Evolutionary conservation across 2,329 filamentous ascomycete genomes (phyloP).

Genomic region (Aureobasidium sp.): DNA sequence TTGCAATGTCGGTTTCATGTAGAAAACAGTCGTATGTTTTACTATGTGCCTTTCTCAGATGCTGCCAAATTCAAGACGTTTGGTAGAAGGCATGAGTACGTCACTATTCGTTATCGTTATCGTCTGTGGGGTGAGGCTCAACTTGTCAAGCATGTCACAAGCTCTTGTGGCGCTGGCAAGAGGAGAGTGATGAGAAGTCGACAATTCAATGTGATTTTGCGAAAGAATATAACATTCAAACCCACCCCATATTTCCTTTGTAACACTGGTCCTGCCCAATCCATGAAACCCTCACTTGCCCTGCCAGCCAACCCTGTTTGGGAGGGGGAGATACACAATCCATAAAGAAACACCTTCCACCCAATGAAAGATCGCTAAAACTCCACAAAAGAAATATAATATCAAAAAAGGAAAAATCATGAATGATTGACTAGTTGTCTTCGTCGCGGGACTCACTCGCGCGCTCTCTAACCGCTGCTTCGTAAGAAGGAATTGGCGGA

Average conservation of each 20-base stretch:
- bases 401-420: not conserved
- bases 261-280: not conserved
- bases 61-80: not conserved
- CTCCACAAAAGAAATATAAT: not conserved
- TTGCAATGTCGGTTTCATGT: not conserved
- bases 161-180: not conserved
- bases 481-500: conserved; percentile 76
- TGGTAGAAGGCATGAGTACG: not conserved
- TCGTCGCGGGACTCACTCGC: not conserved
- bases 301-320: not conserved
- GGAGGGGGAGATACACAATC: not conserved
- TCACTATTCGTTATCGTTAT: conserved; percentile 1
- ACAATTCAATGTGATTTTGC: not conserved
- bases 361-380: conserved; percentile 6
- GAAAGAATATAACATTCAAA: not conserved
- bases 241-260: not conserved
- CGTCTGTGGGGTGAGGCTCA: not conserved
- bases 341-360: not conserved
- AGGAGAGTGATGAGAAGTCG: not conserved
- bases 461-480: conserved; percentile 52
- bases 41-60: not conserved
- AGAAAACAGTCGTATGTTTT: not conserved
- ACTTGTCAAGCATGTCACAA: not conserved
- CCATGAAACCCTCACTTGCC: not conserved
- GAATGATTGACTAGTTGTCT: not conserved